These are phyloP conservation scores for Thalassiosira sp. DNA, from an alignment of 352 stramenopile species.

Conservation along the genomic window DNA sequence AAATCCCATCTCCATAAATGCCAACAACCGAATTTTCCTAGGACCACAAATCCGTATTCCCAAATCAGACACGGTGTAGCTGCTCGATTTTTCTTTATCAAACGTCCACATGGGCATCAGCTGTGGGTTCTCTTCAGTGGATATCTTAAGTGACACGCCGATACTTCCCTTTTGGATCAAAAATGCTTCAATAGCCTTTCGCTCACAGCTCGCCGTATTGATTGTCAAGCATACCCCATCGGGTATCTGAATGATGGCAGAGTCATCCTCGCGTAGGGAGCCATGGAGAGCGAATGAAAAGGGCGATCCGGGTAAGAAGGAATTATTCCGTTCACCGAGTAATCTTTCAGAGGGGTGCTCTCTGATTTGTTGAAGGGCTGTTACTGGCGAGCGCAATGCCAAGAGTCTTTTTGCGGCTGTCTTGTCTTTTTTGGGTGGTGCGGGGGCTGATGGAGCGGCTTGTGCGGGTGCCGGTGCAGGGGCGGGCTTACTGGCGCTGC, in stretches of 20 bases:
- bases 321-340: slow-evolving; percentile 21
- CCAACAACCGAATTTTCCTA: slow-evolving; percentile 33
- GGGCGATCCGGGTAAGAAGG: slow-evolving; percentile 42
- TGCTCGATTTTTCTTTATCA: slow-evolving; percentile 26
- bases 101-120: slow-evolving; percentile 49
- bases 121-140: slow-evolving; percentile 42
- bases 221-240: slow-evolving; percentile 42
- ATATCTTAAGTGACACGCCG: slow-evolving; percentile 34
- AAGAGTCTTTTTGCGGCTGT: slow-evolving; percentile 27
- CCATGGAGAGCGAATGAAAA: slow-evolving; percentile 43
- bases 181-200: slow-evolving; percentile 35
- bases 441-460: background rate
- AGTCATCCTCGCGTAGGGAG: slow-evolving; percentile 35
- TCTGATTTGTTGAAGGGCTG: slow-evolving; percentile 28
- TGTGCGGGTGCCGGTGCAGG: slow-evolving; percentile 1
- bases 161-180: slow-evolving; percentile 40
- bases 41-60: slow-evolving; percentile 36
- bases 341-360: slow-evolving; percentile 46
- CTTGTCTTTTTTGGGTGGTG: slow-evolving; percentile 1
- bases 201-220: slow-evolving; percentile 24
- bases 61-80: slow-evolving; percentile 38
- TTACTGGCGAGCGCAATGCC: slow-evolving; percentile 26
- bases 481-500: background rate
- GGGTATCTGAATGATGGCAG: slow-evolving; percentile 37
- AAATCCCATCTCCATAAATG: slow-evolving; percentile 55